Conservation (phyloP, 495 filamentous ascomycete species). For the Cetradonia linearis region DNA sequence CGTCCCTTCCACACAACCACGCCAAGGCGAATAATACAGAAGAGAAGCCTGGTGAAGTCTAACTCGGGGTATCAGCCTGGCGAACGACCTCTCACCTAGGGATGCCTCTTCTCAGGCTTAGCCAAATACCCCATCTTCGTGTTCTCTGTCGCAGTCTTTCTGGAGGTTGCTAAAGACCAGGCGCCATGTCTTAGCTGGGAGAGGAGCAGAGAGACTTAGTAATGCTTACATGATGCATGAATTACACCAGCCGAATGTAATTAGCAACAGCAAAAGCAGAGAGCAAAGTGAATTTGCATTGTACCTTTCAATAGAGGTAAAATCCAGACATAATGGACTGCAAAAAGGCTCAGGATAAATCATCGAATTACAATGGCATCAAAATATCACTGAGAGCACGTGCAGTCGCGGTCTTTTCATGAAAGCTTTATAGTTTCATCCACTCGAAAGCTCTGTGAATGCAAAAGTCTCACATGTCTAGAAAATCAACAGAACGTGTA, state of each 20-base stretch:
- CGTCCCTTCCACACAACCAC: background rate
- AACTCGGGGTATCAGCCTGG: background rate
- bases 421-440: too few species aligned
- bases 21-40: background rate
- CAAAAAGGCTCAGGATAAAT: background rate
- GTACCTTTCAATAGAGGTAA: background rate
- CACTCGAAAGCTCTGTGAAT: too few species aligned
- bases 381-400: too few species aligned
- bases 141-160: too few species aligned
- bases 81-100: background rate
- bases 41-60: background rate
- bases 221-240: background rate
- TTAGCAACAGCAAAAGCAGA: too few species aligned
- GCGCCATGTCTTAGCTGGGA: background rate
- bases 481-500: too few species aligned
- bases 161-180: background rate
- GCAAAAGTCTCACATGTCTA: too few species aligned
- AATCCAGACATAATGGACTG: background rate
- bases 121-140: background rate
- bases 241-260: background rate
- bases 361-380: too few species aligned
- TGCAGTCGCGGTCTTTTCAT: too few species aligned
- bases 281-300: too few species aligned
- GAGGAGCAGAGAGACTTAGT: background rate
- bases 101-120: background rate